Percentiles rank a stretch among this genome's conserved stretches.
phyloP scores from a whole-genome alignment of 176 grass and related monocot species.

The Musa troglodytarum region DNA sequence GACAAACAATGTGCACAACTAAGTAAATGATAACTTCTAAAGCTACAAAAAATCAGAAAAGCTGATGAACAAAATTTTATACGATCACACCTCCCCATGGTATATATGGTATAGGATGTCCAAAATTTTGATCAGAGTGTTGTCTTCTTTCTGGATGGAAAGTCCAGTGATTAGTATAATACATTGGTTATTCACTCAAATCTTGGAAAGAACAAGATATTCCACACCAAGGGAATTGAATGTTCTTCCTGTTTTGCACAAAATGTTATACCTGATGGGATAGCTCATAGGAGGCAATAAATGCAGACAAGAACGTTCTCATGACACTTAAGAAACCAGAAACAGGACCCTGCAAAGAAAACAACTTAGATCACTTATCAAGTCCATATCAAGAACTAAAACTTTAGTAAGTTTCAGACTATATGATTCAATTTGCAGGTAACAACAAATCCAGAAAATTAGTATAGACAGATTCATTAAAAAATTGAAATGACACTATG shows the following conservation, averaged over 20 bases:
- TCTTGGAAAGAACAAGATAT: no score
- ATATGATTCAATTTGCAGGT: not conserved
- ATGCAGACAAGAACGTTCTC: constrained; percentile 80
- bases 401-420: not conserved
- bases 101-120: constrained; percentile 63
- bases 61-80: constrained; percentile 1
- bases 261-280: constrained; percentile 51
- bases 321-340: constrained; percentile 76
- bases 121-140: constrained; percentile 52
- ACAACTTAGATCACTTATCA: not conserved
- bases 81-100: constrained; percentile 53
- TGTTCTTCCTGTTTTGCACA: constrained; percentile 3
- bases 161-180: constrained; percentile 2
- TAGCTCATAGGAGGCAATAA: constrained; percentile 82
- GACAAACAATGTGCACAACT: constrained; percentile 4
- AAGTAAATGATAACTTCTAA: not conserved
- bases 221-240: not conserved
- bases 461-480: constrained; percentile 1
- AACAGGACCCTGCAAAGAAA: constrained; percentile 75
- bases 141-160: constrained; percentile 43
- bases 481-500: not conserved
- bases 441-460: not conserved
- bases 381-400: not conserved
- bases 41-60: constrained; percentile 1
- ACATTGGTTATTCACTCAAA: not conserved